Percentiles rank a stretch among this genome's conserved stretches.
Conservation (phyloP, 352 stramenopile genomes). For the Pelagophyceae sp. region DNA sequence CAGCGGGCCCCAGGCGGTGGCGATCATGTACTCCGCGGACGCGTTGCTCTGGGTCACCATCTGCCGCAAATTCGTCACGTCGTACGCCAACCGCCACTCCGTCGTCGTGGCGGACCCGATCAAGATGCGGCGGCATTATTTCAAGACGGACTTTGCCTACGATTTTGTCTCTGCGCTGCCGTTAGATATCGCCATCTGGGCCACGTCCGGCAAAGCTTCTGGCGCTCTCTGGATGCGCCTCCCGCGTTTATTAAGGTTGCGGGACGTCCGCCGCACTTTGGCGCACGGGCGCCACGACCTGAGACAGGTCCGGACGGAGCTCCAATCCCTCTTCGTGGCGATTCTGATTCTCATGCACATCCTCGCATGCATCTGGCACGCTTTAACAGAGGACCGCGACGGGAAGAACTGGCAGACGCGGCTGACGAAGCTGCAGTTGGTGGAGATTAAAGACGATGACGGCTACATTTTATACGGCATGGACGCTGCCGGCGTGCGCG, state of each 20-base stretch:
- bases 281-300: neutral
- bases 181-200: conserved; percentile 25
- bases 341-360: conserved; percentile 25
- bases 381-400: conserved; percentile 13
- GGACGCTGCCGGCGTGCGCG: neutral
- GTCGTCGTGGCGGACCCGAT: conserved; percentile 18
- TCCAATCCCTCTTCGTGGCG: conserved; percentile 14
- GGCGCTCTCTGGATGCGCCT: conserved; percentile 23
- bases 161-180: conserved; percentile 27
- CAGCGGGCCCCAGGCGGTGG: neutral
- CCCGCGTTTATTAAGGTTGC: conserved; percentile 20
- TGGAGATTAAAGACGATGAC: conserved; percentile 8
- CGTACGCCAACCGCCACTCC: conserved; percentile 12
- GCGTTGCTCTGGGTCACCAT: conserved; percentile 16
- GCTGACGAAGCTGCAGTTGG: neutral
- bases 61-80: conserved; percentile 10
- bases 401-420: conserved; percentile 5
- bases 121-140: conserved; percentile 29
- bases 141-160: conserved; percentile 20
- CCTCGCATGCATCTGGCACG: conserved; percentile 29
- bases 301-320: conserved; percentile 13
- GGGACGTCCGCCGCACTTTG: conserved; percentile 21
- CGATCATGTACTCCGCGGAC: conserved; percentile 12
- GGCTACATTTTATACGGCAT: neutral
- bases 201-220: neutral